These are phyloP conservation scores for Cryptococcus neoformans DNA, from an alignment of 1,284 basidiomycete species.

Conservation along the genomic window DNA sequence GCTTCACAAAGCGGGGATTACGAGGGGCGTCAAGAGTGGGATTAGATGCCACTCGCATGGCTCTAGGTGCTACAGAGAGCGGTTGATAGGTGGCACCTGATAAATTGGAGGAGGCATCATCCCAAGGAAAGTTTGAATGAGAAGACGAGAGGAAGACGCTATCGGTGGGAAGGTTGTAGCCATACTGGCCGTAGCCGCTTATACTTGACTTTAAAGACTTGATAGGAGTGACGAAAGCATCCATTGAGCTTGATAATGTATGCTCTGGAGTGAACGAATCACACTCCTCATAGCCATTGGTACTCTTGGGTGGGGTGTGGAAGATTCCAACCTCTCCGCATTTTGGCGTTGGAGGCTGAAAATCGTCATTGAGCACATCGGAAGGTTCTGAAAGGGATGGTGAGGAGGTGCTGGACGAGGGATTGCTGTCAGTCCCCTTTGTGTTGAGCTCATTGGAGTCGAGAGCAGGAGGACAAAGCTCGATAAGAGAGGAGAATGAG, in stretches of 20 bases:
- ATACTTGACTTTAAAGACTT: constrained; percentile 27
- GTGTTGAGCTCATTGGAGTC: neutral
- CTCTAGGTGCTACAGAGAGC: constrained; percentile 9
- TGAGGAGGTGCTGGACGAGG: constrained; percentile 18
- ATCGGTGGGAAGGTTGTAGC: constrained; percentile 13
- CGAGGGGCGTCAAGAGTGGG: constrained; percentile 22
- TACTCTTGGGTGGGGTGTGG: constrained; percentile 19
- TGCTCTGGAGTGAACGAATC: constrained; percentile 1
- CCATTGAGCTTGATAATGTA: constrained; percentile 8
- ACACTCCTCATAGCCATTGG: constrained; percentile 5
- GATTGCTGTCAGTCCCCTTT: constrained; percentile 8
- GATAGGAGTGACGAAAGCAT: constrained; percentile 23
- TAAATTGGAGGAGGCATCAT: constrained; percentile 23
- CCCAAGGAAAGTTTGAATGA: constrained; percentile 26
- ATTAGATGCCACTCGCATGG: constrained; percentile 30
- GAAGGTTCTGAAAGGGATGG: constrained; percentile 24
- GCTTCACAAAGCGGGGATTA: constrained; percentile 18
- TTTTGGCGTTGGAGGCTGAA: constrained; percentile 16
- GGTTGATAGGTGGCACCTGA: constrained; percentile 20
- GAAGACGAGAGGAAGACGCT: constrained; percentile 14
- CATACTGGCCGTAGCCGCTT: constrained; percentile 14
- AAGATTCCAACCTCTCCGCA: constrained; percentile 27
- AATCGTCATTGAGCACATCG: constrained; percentile 15
- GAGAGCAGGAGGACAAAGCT: constrained; percentile 10
- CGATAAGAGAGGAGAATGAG: constrained; percentile 37